A percentile compares a stretch with the other conserved stretches of the same genome.
These are phyloP conservation scores for Populus trichocarpa DNA, from an alignment of 441 rosid genomes.

Conservation along the genomic window DNA sequence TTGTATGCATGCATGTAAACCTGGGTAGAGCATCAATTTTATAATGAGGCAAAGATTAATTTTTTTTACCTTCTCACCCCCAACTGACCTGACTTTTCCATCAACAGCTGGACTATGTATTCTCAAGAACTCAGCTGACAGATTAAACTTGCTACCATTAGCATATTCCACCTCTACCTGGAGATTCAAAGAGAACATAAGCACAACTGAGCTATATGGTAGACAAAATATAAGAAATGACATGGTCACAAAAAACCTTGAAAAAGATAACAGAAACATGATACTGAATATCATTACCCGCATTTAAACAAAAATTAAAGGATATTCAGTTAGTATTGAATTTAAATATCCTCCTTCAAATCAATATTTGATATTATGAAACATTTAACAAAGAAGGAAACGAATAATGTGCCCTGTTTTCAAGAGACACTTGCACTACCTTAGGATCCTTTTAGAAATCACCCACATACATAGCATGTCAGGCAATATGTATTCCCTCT, in stretches of 20 bases:
- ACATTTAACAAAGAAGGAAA: neutral
- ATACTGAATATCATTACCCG: neutral
- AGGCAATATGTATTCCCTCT: neutral
- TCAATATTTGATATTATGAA: neutral
- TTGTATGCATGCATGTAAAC: neutral
- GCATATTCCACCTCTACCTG: conserved; percentile 82
- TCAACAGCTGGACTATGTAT: conserved; percentile 90
- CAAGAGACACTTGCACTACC: neutral
- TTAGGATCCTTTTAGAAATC: neutral
- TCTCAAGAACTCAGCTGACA: conserved; percentile 80
- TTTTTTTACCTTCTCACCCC: conserved; percentile 74
- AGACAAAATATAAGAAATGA: neutral
- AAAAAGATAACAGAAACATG: neutral
- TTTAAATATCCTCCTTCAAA: neutral
- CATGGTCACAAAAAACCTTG: neutral
- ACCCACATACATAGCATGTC: neutral
- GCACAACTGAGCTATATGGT: neutral
- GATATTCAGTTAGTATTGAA: neutral
- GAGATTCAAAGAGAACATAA: conserved; percentile 6
- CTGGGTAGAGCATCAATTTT: neutral
- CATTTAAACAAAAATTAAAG: neutral
- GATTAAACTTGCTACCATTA: conserved; percentile 57
- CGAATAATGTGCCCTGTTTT: neutral
- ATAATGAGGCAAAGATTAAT: neutral
- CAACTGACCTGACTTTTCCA: conserved; percentile 77